Evolutionary conservation across 2,329 filamentous ascomycete genomes (phyloP), one percentile per base, ranked within the genome.

Genomic region (Zymoseptoria tritici): DNA sequence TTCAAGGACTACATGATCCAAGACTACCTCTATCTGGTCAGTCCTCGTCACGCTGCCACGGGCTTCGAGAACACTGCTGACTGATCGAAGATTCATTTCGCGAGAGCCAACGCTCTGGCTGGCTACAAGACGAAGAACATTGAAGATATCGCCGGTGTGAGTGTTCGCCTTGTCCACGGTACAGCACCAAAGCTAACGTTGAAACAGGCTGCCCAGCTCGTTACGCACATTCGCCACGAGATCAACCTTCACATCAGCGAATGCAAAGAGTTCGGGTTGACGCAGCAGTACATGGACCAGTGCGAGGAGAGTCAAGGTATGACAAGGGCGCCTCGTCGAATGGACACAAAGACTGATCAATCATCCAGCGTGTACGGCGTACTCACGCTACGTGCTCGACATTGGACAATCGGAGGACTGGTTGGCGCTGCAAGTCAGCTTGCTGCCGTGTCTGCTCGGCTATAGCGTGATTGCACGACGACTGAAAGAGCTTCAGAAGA

Each of bases 1-100:
- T 97, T 96, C 79, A 94, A 91, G 73, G 83, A 88, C 49, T 97
- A 97, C 72, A 84, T 97, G 58, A 82, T 94, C 9, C 93, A 97
- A 68, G 93, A 97, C 70, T 97, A 97, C 69, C 80, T 96, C 4
- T 97, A 94, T 70, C 77, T 97, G 51, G 89, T 94, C 68, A 50
- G 80, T 70, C 9, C 2, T 1, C 9, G 3, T 4, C 9, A 7
- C 16, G 29, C 2, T 9, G 24, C 20, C 9, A n/a, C 16, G 49
- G 24, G 54, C n/a, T n/a, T 20, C 20, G 13, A 49, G 8, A 49
- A 53, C 8, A 29, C 2, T 9, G 13, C 36, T 49, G 24, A 55
- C 52, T 66, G 24, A 49, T 42, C 2, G 22, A 55, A 91, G 87
- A 82, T 89, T 53, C 92, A 97, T 70, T 97, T 96, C 74, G 86